Conservation (phyloP, 164 flowering plant species). For the Vitis amurensis region DNA sequence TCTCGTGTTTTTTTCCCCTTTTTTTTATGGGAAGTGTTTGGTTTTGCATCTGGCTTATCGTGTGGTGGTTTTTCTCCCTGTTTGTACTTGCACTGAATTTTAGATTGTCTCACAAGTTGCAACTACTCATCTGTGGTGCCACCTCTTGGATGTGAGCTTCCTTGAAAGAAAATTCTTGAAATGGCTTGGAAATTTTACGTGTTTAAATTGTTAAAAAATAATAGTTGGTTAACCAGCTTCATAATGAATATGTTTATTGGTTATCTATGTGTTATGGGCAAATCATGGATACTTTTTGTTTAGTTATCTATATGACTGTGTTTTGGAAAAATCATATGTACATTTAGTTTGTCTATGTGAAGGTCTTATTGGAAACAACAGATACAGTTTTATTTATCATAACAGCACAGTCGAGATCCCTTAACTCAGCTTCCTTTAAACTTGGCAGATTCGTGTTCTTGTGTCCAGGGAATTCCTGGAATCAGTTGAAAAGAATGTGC, state of each 20-base stretch:
- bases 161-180: background rate
- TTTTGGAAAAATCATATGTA: too few relatives aligned
- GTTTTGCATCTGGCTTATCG: background rate
- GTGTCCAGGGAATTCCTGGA: slow-evolving; percentile 75
- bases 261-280: background rate
- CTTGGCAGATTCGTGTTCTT: slow-evolving; percentile 52
- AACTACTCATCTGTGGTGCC: background rate
- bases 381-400: background rate
- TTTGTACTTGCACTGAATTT: background rate
- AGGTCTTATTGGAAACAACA: background rate
- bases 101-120: background rate
- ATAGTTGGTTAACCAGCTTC: background rate
- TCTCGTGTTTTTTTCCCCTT: background rate
- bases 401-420: background rate
- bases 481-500: slow-evolving; percentile 54
- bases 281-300: too few relatives aligned
- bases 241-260: background rate
- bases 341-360: too few relatives aligned
- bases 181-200: background rate
- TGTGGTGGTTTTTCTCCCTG: too few relatives aligned
- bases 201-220: background rate
- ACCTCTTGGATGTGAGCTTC: too few relatives aligned
- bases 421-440: slow-evolving; percentile 13
- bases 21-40: background rate
- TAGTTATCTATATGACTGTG: too few relatives aligned